Evolutionary conservation across 352 stramenopile species (phyloP), one percentile per base, ranked within the genome.

Genomic region (Phytopythium kandeliae): DNA sequence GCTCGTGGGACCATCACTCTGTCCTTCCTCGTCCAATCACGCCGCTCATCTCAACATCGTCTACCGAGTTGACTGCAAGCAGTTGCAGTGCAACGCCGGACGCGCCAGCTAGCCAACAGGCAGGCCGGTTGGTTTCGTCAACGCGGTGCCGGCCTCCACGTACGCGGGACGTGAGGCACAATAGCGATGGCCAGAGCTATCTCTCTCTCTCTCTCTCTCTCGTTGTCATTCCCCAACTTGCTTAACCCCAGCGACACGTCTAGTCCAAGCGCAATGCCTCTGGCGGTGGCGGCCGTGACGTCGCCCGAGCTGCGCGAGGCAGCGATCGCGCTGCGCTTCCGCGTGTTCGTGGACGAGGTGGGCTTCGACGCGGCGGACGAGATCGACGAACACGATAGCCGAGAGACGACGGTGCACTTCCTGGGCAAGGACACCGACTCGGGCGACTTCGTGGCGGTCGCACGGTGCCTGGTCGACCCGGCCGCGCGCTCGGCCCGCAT

Each of bases 341-440:
- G 65, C 12, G 73, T 87, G 35, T 87, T 87, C 54, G 62, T 85
- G 40, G 48, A 71, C 9, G 77, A 88, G 38, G 63, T 79, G 37
- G 65, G 65, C 37, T 78, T 75, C 41, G 60, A 74, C 28, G 43
- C 48, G 2, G 51, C 42, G n/a, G 44, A 69, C 16, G 65, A 85
- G 58, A 48, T 78, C 36, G 74, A 85, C 48, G 51, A 59, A 21
- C 49, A 75, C 51, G 77, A 86, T 60, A 47, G 67, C 45, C 51
- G 67, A 19, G 34, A 62, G 12, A 71, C 64, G 15, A 88, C 74
- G 22, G 37, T 69, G 31, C 69, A 85, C 46, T 83, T 86, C 36
- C 7, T 86, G n/a, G 76, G 67, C 48, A 74, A 71, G 31, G 69
- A 85, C 48, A 37, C 66, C 24, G 71, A 85, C 40, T 45, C 71